Conservation (phyloP, 768 basidiomycete genomes). For the Leccinum olivaceopallidum region DNA sequence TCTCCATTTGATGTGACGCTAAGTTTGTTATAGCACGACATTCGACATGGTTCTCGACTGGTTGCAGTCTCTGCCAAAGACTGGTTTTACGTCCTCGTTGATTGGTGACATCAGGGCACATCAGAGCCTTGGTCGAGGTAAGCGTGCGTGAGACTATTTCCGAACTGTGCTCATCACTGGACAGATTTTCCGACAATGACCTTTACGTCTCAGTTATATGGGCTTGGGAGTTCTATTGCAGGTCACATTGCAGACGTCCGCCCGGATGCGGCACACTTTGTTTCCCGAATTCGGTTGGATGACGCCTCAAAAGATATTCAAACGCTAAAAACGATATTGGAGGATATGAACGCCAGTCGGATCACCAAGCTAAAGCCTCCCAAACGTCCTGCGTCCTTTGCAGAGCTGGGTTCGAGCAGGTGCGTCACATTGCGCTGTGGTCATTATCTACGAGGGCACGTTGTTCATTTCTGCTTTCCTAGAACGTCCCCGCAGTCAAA, state of each 20-base stretch:
- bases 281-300: conserved; percentile 23
- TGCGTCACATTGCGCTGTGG: conserved; percentile 23
- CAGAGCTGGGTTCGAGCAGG: conserved; percentile 42
- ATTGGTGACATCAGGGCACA: conserved; percentile 28
- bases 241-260: conserved; percentile 18
- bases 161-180: conserved; percentile 1
- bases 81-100: conserved; percentile 14
- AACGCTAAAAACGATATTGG: conserved; percentile 32
- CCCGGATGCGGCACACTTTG: conserved; percentile 5
- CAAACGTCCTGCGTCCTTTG: conserved; percentile 47
- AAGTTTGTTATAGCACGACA: conserved; percentile 19
- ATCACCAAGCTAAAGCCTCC: conserved; percentile 44
- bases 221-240: conserved; percentile 38
- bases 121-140: conserved; percentile 30
- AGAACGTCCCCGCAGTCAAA: conserved; percentile 37
- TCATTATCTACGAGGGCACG: background rate
- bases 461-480: conserved; percentile 8
- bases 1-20: background rate
- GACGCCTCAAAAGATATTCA: conserved; percentile 37
- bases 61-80: conserved; percentile 26
- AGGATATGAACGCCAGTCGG: conserved; percentile 39
- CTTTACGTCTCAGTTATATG: conserved; percentile 51
- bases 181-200: conserved; percentile 38
- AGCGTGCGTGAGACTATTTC: background rate
- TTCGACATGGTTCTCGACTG: conserved; percentile 28